Evolutionary conservation across 345 rosid genomes (phyloP).

Genomic region (Eucalyptus cloeziana): DNA sequence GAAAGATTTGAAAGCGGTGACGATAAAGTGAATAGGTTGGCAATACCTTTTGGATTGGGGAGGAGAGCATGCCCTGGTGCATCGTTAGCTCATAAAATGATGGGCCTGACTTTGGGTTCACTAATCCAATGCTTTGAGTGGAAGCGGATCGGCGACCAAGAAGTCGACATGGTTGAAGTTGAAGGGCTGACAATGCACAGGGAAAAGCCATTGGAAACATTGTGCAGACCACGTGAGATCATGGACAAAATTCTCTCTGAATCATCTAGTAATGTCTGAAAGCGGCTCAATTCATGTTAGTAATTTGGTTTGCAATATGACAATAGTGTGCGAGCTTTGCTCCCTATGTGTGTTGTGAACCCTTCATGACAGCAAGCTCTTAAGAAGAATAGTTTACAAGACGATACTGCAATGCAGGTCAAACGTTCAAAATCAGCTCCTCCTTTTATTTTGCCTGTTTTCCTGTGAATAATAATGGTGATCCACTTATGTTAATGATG

Average conservation of each 20-base stretch:
- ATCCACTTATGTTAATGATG: too few relatives aligned
- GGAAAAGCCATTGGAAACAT: conserved; percentile 21
- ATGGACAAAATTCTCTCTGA: neutral
- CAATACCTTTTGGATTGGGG: conserved; percentile 14
- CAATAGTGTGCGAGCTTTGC: neutral
- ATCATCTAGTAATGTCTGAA: neutral
- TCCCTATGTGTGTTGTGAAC: neutral
- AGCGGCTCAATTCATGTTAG: neutral
- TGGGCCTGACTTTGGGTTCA: conserved; percentile 14
- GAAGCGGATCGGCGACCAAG: conserved; percentile 20
- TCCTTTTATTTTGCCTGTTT: neutral
- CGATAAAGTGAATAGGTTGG: neutral
- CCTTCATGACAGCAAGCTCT: neutral
- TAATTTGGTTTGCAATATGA: neutral
- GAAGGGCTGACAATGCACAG: conserved; percentile 33
- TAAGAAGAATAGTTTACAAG: neutral
- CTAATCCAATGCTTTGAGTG: conserved; percentile 51
- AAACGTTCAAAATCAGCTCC: neutral
- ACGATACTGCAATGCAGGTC: neutral
- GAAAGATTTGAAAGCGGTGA: neutral
- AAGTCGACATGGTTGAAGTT: conserved; percentile 28
- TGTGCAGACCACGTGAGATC: conserved; percentile 6
- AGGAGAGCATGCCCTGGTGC: conserved; percentile 17
- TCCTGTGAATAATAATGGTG: too few relatives aligned
- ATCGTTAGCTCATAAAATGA: conserved; percentile 3